Evolutionary conservation across 1,139 yeast genomes (phyloP).

Genomic region (Meyerozyma elateridarum): DNA sequence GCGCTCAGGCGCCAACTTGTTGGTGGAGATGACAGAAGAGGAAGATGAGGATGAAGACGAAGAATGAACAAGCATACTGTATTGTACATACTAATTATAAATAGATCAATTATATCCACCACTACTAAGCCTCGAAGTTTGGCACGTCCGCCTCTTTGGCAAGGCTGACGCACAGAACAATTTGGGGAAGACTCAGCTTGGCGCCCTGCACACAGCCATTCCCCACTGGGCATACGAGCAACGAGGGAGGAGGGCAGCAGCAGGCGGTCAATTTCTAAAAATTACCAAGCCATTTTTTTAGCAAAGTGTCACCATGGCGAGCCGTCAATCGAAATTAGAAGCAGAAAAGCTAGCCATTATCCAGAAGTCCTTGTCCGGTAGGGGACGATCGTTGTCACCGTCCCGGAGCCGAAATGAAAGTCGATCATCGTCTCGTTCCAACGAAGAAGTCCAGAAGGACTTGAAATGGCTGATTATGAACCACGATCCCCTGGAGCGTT

Average conservation of each 20-base stretch:
- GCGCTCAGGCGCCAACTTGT: constrained; percentile 35
- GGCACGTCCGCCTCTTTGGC: too few relatives aligned
- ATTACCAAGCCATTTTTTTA: too few relatives aligned
- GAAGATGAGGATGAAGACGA: constrained; percentile 18
- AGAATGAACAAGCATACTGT: too few relatives aligned
- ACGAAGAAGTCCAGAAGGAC: constrained; percentile 35
- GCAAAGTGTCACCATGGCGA: constrained; percentile 27
- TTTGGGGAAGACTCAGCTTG: too few relatives aligned
- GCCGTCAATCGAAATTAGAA: constrained; percentile 38
- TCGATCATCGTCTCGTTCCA: constrained; percentile 35
- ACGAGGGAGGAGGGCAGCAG: not conserved
- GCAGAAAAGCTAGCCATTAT: constrained; percentile 42
- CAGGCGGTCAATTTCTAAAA: too few relatives aligned
- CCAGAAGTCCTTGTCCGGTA: constrained; percentile 31
- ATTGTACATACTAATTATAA: too few relatives aligned
- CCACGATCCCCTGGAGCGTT: constrained; percentile 59
- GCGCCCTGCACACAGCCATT: constrained; percentile 1
- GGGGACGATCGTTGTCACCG: constrained; percentile 41
- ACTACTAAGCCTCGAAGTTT: too few relatives aligned
- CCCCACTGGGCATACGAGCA: not conserved
- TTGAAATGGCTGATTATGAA: constrained; percentile 46
- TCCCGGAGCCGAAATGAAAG: constrained; percentile 23
- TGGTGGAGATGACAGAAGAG: constrained; percentile 30
- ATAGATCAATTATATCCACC: too few relatives aligned
- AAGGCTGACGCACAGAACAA: too few relatives aligned